A percentile compares a stretch with the other conserved stretches of the same genome.
These are phyloP conservation scores for Pyronema omphalodes DNA, from an alignment of 495 filamentous ascomycete genomes.

Conservation along the genomic window DNA sequence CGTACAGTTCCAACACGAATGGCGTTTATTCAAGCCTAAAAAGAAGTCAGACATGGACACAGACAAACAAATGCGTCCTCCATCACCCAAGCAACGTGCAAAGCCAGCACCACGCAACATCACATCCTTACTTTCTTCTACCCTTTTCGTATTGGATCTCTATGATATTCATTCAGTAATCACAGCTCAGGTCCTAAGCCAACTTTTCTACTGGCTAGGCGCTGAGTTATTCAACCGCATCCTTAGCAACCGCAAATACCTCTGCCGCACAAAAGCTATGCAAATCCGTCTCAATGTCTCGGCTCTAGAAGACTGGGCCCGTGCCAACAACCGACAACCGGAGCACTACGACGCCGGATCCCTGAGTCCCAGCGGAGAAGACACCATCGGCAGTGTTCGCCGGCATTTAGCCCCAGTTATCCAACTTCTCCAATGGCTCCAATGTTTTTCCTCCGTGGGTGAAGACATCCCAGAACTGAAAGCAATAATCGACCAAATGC, in stretches of 20 bases:
- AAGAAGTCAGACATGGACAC: slow-evolving; percentile 62
- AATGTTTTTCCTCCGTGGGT: slow-evolving; percentile 90
- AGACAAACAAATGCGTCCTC: slow-evolving; percentile 80
- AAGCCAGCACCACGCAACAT: slow-evolving; percentile 88
- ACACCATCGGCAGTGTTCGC: slow-evolving; percentile 60
- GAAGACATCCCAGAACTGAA: slow-evolving; percentile 78
- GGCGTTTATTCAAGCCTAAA: slow-evolving; percentile 87
- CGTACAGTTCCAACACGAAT: slow-evolving; percentile 91
- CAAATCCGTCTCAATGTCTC: slow-evolving; percentile 99
- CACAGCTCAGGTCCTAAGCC: slow-evolving; percentile 72
- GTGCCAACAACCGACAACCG: slow-evolving; percentile 77
- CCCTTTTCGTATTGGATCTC: slow-evolving; percentile 89
- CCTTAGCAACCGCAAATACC: slow-evolving; percentile 84
- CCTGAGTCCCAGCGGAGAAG: slow-evolving; percentile 70
- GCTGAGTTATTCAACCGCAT: slow-evolving; percentile 97
- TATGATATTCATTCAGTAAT: slow-evolving; percentile 99
- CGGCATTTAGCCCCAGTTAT: slow-evolving; percentile 78
- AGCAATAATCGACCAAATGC: slow-evolving; percentile 70
- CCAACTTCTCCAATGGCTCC: slow-evolving; percentile 91
- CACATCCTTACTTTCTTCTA: slow-evolving; percentile 90
- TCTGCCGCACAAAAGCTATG: slow-evolving; percentile 96
- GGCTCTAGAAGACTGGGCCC: slow-evolving; percentile 85
- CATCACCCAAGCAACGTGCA: slow-evolving; percentile 82
- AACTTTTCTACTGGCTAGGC: slow-evolving; percentile 90
- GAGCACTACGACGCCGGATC: slow-evolving; percentile 92